Conservation (phyloP, 2,329 filamentous ascomycete genomes). For the Exophiala lecanii-corni region DNA sequence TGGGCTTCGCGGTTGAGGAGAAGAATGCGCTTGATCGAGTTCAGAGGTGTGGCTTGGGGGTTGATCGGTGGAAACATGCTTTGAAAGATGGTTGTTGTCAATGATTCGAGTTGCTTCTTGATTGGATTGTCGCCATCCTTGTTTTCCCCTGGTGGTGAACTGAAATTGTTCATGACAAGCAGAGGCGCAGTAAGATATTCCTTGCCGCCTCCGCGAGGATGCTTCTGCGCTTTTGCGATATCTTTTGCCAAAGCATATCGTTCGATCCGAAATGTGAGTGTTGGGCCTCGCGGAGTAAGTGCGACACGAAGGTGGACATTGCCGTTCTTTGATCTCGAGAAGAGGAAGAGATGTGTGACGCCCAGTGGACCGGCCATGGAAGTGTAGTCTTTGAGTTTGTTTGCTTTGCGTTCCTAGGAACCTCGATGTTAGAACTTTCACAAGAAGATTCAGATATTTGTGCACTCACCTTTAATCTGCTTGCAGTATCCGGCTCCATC, state of each 20-base stretch:
- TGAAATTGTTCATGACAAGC: slow-evolving; percentile 98
- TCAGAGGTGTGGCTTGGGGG: slow-evolving; percentile 80
- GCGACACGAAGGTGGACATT: slow-evolving; percentile 90
- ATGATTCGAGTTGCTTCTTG: slow-evolving; percentile 89
- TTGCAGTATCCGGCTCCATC: slow-evolving; percentile 94
- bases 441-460: neutral
- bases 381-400: slow-evolving; percentile 85
- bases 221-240: slow-evolving; percentile 75
- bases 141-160: slow-evolving; percentile 47
- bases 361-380: slow-evolving; percentile 93
- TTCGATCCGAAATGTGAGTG: slow-evolving; percentile 88
- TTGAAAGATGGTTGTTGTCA: slow-evolving; percentile 91
- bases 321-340: slow-evolving; percentile 81
- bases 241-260: slow-evolving; percentile 94
- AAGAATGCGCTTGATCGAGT: slow-evolving; percentile 87
- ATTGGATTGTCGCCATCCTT: slow-evolving; percentile 61
- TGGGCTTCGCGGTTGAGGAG: slow-evolving; percentile 75
- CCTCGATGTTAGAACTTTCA: slow-evolving; percentile 4
- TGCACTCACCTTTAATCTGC: slow-evolving; percentile 62
- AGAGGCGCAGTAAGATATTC: slow-evolving; percentile 82
- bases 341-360: slow-evolving; percentile 86
- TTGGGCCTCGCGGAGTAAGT: slow-evolving; percentile 83
- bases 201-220: slow-evolving; percentile 75
- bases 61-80: slow-evolving; percentile 95
- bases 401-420: slow-evolving; percentile 69